Evolutionary conservation across 768 basidiomycete genomes (phyloP), one percentile per base, ranked within the genome.

Genomic region (Phylloporus sp.): DNA sequence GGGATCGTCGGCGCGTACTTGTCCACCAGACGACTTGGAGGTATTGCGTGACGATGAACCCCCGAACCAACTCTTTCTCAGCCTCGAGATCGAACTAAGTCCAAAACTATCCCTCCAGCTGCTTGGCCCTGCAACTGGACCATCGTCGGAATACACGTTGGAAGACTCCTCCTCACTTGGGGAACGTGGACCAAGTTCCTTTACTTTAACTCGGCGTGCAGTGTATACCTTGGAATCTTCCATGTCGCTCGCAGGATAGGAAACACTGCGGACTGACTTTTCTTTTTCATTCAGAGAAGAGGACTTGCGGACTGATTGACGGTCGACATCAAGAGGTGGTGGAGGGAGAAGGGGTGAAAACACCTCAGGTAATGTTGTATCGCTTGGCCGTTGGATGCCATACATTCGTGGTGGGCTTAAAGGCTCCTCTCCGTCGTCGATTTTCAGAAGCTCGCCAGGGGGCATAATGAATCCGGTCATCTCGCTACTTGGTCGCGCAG

Each of bases 41-140:
- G 63, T 57, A 20, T 59, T 58, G n/a, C 56, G 52, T 8, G 71
- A 69, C 10, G 65, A 62, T 0, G 70, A 64, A 53, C 68, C 56
- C 53, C 66, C 52, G 65, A 88, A 84, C 84, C 85, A 86, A 56
- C 81, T 84, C 53, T 75, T 54, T 31, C 83, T 73, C 16, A 85
- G 57, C 48, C 71, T 73, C 3, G 77, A 75, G 3, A 83, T 65
- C 0, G 77, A 76, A 24, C 76, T 67, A 5, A 84, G 66, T 1
- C 82, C 79, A 3, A 83, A 68, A 39, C 66, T 66, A 12, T 50
- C 42, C 49, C 63, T 61, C 71, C 70, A 72, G 38, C 61, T 40
- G 26, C 68, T 62, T 4, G 67, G 67, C n/a, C 66, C 71, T 11
- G 67, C 45, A 28, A 55, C 44, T 27, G 60, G 58, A 6, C 54